Percentiles rank a stretch among this genome's conserved stretches.
Conservation (phyloP, 2,329 filamentous ascomycete species). For the Alternaria gaisen region DNA sequence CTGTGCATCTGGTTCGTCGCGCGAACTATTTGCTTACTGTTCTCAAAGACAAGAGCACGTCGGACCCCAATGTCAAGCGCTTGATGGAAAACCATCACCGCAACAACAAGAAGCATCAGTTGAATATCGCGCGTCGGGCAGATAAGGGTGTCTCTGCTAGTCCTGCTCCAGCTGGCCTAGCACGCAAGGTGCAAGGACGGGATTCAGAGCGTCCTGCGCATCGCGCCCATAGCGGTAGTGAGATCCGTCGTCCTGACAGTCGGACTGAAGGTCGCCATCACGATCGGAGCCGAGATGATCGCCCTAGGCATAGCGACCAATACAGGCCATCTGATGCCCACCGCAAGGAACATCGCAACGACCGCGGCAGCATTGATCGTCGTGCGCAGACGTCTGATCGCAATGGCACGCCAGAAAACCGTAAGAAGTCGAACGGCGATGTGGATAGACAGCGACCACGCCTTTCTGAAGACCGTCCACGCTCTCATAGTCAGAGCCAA, state of each 20-base stretch:
- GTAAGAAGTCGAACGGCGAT: slow-evolving; percentile 57
- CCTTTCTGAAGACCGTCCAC: slow-evolving; percentile 56
- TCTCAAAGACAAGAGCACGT: slow-evolving; percentile 80
- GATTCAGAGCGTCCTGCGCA: slow-evolving; percentile 50
- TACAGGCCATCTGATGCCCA: slow-evolving; percentile 42
- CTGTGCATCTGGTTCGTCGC: slow-evolving; percentile 92
- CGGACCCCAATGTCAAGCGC: slow-evolving; percentile 77
- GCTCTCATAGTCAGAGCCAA: slow-evolving; percentile 58
- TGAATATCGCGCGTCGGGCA: slow-evolving; percentile 65
- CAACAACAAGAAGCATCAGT: slow-evolving; percentile 81
- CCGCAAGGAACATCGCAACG: slow-evolving; percentile 50
- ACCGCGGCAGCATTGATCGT: slow-evolving; percentile 50
- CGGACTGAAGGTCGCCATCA: slow-evolving; percentile 44
- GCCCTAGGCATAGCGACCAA: slow-evolving; percentile 49
- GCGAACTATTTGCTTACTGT: slow-evolving; percentile 97
- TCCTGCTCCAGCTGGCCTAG: slow-evolving; percentile 65
- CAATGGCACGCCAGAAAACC: slow-evolving; percentile 56
- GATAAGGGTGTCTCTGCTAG: slow-evolving; percentile 74
- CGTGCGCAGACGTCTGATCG: slow-evolving; percentile 45
- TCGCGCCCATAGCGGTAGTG: slow-evolving; percentile 50
- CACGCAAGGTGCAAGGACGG: slow-evolving; percentile 44
- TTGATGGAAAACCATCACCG: slow-evolving; percentile 92
- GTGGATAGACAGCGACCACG: slow-evolving; percentile 47
- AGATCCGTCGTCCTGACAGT: slow-evolving; percentile 46
- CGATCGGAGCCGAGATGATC: slow-evolving; percentile 37